Conservation (phyloP, 371 early-diverging fungal genomes). For the Actinomortierella wolfii region DNA sequence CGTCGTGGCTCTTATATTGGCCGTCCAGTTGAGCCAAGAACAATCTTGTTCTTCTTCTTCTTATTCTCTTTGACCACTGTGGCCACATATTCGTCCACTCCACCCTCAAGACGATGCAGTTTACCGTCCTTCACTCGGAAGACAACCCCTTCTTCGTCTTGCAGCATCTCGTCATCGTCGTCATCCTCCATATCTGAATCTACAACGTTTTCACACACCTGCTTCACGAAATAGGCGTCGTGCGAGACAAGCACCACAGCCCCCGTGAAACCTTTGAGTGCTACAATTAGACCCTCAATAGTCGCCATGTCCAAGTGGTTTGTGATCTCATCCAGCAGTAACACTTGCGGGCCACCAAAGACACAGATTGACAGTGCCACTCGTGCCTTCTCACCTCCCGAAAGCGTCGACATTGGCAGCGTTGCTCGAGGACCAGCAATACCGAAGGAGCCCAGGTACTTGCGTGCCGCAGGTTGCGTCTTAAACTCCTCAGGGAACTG, state of each 20-base stretch:
- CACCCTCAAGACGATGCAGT: constrained; percentile 31
- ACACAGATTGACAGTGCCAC: constrained; percentile 73
- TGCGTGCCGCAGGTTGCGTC: constrained; percentile 64
- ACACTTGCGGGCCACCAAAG: constrained; percentile 71
- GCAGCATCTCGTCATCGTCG: constrained; percentile 25
- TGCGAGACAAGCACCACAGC: constrained; percentile 74
- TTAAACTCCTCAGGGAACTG: constrained; percentile 48
- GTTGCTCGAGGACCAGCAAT: constrained; percentile 61
- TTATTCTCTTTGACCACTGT: constrained; percentile 41
- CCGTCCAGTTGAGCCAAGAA: constrained; percentile 10
- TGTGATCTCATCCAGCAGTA: constrained; percentile 86
- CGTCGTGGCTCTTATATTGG: constrained; percentile 24
- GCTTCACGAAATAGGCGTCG: constrained; percentile 75
- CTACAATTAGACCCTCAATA: constrained; percentile 66
- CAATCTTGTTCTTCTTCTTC: constrained; percentile 35
- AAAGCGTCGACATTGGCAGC: constrained; percentile 55
- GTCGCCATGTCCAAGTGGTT: constrained; percentile 84
- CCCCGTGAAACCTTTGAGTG: constrained; percentile 62
- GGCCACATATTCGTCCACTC: constrained; percentile 44
- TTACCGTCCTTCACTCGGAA: constrained; percentile 40
- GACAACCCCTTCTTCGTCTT: constrained; percentile 41
- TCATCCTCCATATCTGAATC: constrained; percentile 46
- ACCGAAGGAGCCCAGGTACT: constrained; percentile 71
- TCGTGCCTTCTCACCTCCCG: constrained; percentile 81
- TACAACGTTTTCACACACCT: constrained; percentile 53